A percentile compares a stretch with the other conserved stretches of the same genome.
Conservation (phyloP, 139 green algal genomes). For the Limnomonas spitsbergensis region DNA sequence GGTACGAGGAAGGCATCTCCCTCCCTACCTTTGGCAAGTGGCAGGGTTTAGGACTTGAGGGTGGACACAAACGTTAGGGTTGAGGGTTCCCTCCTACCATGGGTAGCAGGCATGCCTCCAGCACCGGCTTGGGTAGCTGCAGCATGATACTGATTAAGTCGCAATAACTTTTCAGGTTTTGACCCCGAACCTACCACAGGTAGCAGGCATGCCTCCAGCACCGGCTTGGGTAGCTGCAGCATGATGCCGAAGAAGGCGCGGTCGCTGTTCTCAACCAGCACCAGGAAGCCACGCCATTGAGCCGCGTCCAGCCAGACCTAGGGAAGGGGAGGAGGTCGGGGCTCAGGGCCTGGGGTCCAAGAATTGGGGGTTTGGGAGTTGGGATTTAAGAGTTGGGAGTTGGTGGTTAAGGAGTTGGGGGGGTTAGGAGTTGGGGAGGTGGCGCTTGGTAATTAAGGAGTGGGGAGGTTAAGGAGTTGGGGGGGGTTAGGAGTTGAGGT, state of each 20-base stretch:
- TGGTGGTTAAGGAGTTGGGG: not conserved
- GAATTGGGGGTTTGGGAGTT: not conserved
- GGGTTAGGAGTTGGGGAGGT: not conserved
- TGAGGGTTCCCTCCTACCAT: no score
- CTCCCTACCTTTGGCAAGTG: no score
- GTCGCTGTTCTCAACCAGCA: conserved; percentile 58
- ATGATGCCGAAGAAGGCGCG: conserved; percentile 62
- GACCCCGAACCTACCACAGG: not conserved
- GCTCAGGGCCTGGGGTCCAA: not conserved
- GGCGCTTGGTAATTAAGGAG: no score
- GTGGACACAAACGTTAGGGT: no score
- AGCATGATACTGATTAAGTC: conserved; percentile 60
- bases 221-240: conserved; percentile 28
- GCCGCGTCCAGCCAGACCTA: conserved; percentile 60
- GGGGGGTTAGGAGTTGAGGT: no score
- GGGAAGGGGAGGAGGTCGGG: not conserved
- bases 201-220: conserved; percentile 26
- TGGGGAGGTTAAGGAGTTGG: no score
- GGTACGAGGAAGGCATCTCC: no score
- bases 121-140: conserved; percentile 27
- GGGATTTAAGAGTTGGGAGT: not conserved
- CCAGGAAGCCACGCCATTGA: conserved; percentile 79
- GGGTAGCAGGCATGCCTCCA: conserved; percentile 24
- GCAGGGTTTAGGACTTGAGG: no score
- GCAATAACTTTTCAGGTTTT: conserved; percentile 46